These are phyloP conservation scores for Ilyonectria mors-panacis DNA, from an alignment of 2,329 filamentous ascomycete genomes.

Conservation along the genomic window DNA sequence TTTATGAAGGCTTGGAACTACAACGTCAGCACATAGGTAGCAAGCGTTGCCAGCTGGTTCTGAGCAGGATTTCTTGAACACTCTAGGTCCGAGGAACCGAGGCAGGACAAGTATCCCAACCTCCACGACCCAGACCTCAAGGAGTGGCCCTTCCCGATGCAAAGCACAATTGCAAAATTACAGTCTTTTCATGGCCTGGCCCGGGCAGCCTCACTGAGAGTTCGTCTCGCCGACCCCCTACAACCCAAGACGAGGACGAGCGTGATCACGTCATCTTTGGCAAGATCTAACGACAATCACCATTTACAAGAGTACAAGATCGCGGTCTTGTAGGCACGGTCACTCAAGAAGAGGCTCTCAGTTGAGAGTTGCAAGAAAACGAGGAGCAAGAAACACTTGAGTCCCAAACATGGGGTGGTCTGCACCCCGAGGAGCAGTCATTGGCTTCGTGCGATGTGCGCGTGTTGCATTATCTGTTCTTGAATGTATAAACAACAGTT, in stretches of 20 bases:
- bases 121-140: too few relatives aligned
- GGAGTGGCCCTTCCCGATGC: not conserved
- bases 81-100: not conserved
- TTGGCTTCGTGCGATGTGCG: slow-evolving; percentile 2
- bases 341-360: not conserved
- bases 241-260: not conserved
- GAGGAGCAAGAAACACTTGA: not conserved
- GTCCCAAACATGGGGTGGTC: not conserved
- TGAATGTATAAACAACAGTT: slow-evolving; percentile 35
- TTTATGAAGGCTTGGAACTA: slow-evolving; percentile 16
- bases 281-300: not conserved
- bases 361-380: not conserved
- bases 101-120: too few relatives aligned
- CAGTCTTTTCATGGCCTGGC: not conserved
- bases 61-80: not conserved
- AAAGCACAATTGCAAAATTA: not conserved
- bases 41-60: not conserved
- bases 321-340: not conserved
- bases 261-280: not conserved
- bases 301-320: not conserved
- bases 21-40: not conserved
- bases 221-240: not conserved
- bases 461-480: slow-evolving; percentile 7
- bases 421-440: slow-evolving; percentile 7
- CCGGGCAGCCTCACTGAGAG: not conserved